These are phyloP conservation scores for Neofusicoccum ribis DNA, from an alignment of 2,329 filamentous ascomycete species.

Conservation along the genomic window DNA sequence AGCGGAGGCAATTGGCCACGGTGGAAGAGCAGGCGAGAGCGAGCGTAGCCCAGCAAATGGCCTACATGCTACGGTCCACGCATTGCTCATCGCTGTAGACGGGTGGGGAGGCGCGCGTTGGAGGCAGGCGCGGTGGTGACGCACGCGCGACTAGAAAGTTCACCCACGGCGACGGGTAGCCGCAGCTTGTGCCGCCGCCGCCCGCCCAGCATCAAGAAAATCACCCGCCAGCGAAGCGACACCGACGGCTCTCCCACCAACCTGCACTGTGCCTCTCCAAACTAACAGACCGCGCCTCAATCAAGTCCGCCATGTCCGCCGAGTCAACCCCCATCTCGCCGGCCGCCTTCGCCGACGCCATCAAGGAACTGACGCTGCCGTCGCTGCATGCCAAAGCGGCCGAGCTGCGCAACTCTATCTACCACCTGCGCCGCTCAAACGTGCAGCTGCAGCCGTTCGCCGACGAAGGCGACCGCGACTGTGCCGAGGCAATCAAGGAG, in stretches of 20 bases:
- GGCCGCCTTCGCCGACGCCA: conserved; percentile 64
- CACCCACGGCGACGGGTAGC: not conserved
- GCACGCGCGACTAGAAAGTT: conserved; percentile 1
- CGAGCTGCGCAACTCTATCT: conserved; percentile 73
- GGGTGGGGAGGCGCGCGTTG: not conserved
- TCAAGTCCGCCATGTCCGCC: conserved; percentile 56
- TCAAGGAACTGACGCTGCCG: conserved; percentile 65
- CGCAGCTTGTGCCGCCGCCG: not conserved
- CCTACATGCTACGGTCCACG: conserved; percentile 29
- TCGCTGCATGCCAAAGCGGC: conserved; percentile 72
- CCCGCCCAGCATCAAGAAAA: conserved; percentile 3
- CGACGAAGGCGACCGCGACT: conserved; percentile 66
- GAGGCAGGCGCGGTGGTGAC: conserved; percentile 5
- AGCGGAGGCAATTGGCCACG: conserved; percentile 23
- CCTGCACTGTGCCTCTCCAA: not conserved
- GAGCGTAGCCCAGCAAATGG: conserved; percentile 20
- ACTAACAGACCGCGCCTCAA: not conserved
- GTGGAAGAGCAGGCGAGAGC: conserved; percentile 25
- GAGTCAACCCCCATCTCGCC: conserved; percentile 62
- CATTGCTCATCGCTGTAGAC: conserved; percentile 29
- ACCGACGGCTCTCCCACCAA: not conserved
- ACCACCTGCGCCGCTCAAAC: conserved; percentile 73
- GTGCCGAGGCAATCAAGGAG: conserved; percentile 71
- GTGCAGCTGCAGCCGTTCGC: conserved; percentile 70
- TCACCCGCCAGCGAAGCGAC: not conserved